Evolutionary conservation across 78 protist species (phyloP).

Genomic region (Dictyostelium intermedium): DNA sequence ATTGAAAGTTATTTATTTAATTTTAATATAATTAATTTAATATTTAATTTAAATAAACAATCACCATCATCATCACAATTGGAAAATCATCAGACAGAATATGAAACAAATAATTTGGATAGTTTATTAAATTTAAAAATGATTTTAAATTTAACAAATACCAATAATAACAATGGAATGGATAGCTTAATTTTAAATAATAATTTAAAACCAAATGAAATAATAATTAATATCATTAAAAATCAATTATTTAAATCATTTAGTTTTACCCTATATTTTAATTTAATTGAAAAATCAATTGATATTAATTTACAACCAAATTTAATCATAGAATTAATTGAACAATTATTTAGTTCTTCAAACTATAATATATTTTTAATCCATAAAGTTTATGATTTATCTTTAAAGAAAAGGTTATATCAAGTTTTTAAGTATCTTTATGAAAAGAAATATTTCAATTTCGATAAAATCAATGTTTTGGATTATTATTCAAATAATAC

Average conservation of each 20-base stretch:
- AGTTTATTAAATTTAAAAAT: too few species aligned
- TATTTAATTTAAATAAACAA: background rate
- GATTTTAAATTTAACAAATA: background rate
- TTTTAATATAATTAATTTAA: background rate
- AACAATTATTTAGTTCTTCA: background rate
- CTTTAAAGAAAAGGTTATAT: background rate
- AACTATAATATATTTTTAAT: conserved; percentile 3
- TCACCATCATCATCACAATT: background rate
- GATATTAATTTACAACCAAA: background rate
- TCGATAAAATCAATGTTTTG: background rate
- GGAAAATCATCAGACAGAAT: background rate
- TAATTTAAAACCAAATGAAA: background rate
- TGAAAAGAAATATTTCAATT: background rate
- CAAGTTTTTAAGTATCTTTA: background rate
- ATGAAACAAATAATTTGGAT: background rate
- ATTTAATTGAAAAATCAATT: background rate
- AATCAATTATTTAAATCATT: background rate
- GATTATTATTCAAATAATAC: background rate
- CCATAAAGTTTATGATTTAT: background rate
- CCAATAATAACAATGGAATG: background rate
- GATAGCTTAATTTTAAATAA: background rate
- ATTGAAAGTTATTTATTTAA: conserved; percentile 22
- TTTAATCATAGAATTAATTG: background rate
- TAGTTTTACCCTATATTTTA: background rate
- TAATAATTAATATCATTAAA: background rate